Base-by-base conservation (phyloP, 345 rosid species). In the Euphorbia tirucalli region DNA sequence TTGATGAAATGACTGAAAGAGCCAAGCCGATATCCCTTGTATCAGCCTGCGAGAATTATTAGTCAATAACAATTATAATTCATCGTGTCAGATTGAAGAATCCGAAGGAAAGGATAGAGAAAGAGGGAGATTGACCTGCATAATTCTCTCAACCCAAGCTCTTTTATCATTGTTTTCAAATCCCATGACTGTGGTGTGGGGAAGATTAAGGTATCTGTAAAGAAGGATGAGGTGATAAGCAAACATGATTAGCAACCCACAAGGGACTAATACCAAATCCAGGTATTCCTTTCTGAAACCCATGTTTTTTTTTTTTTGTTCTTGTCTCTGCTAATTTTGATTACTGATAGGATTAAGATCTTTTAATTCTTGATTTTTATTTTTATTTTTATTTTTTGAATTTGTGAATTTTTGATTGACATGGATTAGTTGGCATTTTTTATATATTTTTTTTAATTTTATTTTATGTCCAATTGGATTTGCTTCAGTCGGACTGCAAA, bases 101-200 rank as follows among this genome's bases (percentile, higher is more conserved):
- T 28, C 7, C 7, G n/a, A 11, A 15, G 59, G 11, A 55, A 24
- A 19, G 11, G 62, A 65, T n/a, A n/a, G n/a, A 63, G 4, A 9
- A 43, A 56, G 49, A 49, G 59, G 16, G 73, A 73, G 55, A 54
- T 19, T 32, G n/a, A 75, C 93, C 96, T 84, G 77, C 85, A 88
- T 80, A 46, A 90, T 74, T 65, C 87, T 81, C 52, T 87, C 85
- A 57, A 90, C 95, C 96, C 95, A 93, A 79, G 87, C 89, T 85
- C 81, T 80, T 78, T 81, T 88, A 66, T 87, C 90, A 13, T 79
- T 78, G 83, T 88, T 88, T 76, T 88, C 92, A 56, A 86, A 73
- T 71, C 97, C 97, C 43, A 85, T 73, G 43, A 83, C 75, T 1
- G 96, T 90, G 16, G 87, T 87, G 79, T 86, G 81, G 21, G 96